Percentiles rank a stretch among this genome's conserved stretches.
phyloP scores from a whole-genome alignment of 2,329 filamentous ascomycete species.

The Tolypocladium nubicola region DNA sequence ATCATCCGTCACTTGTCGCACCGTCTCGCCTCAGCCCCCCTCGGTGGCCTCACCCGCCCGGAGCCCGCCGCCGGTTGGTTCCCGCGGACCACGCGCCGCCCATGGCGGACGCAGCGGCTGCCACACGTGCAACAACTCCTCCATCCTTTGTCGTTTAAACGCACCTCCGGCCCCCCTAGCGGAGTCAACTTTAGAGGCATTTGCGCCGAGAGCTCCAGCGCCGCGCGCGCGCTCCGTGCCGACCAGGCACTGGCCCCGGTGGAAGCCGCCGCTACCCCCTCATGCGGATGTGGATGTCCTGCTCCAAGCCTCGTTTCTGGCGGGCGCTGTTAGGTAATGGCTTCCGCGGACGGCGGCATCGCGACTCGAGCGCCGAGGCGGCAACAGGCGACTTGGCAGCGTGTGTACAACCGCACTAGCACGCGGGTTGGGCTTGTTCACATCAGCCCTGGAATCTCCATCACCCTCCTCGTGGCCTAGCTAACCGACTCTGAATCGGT shows the following conservation, averaged over 20 bases:
- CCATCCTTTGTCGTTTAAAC: not conserved
- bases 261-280: conserved; percentile 1
- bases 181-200: conserved; percentile 7
- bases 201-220: not conserved
- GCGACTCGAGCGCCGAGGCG: too few species aligned
- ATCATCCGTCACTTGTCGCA: not conserved
- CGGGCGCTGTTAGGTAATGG: not conserved
- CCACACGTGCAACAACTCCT: not conserved
- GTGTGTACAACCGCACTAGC: too few species aligned
- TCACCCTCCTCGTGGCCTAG: not conserved
- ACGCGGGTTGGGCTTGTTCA: too few species aligned
- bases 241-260: not conserved
- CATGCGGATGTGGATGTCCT: not conserved
- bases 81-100: not conserved
- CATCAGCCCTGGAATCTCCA: not conserved
- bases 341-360: not conserved
- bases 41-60: not conserved
- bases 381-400: too few species aligned
- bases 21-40: not conserved
- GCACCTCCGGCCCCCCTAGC: not conserved
- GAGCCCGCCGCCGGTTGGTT: not conserved
- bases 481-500: too few species aligned
- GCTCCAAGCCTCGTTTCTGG: not conserved
- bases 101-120: not conserved
- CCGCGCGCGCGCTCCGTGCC: not conserved